Evolutionary conservation across 352 stramenopile genomes (phyloP), one percentile per base, ranked within the genome.

Genomic region (Globisporangium perplexum): DNA sequence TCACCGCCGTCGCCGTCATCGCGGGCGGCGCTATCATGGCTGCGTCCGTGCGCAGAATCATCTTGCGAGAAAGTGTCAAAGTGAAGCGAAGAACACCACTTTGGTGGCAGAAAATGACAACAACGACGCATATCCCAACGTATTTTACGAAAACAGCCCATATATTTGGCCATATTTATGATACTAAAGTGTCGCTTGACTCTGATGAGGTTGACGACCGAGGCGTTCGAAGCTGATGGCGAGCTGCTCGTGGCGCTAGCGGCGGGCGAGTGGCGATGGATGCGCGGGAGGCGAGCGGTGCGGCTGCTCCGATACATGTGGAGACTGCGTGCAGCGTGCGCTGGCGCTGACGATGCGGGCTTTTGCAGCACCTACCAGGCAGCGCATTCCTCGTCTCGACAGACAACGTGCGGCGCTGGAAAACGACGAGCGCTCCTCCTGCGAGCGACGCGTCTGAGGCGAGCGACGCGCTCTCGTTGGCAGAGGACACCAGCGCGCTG

Each of bases 351-450:
- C 12, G 46, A 43, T 30, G 2, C 26, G 26, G 45, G 7, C 18
- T 24, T 56, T 30, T 17, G 2, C 57, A 88, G 78, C 68, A 88
- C 49, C 60, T 90, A 58, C 55, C 65, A 11, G 83, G 83, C 36
- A 76, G 86, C 44, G 68, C 74, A 33, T 93, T 74, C 35, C 69
- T 93, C 10, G 74, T 88, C 1, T 90, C 83, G 10, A 65, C 50
- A 35, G 70, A 60, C 3, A 88, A 89, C 30, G 51, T 47, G 0
- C 60, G 54, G 4, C 18, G 17, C 26, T 60, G 47, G 53, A 4
- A 3, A 8, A 35, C 30, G 30, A 35, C 30, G 30, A 10, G 1
- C 12, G 30, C 30, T 11, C 30, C 30, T 33, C 20, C 10, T 51
- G 33, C 28, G 24, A 33, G 53, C 23, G n/a, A 28, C 26, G 26